Evolutionary conservation across 2,329 filamentous ascomycete species (phyloP), one percentile per base, ranked within the genome.

Genomic region (Hypomyces perniciosus): DNA sequence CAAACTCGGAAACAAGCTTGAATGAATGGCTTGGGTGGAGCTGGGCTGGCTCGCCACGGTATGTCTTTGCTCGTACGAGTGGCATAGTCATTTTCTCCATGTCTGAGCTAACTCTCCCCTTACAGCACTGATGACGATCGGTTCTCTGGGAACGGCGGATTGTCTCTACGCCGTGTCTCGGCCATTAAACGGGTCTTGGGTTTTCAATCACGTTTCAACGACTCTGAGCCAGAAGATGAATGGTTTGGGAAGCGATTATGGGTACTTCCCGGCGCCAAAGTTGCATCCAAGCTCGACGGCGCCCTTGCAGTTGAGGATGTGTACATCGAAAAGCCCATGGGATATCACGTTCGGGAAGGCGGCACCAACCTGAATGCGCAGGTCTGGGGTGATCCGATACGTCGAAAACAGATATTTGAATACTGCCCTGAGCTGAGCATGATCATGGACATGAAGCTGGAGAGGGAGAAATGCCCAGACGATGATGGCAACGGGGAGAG

Each of bases 381-480:
- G 3, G 71, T 79, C 12, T 81, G 78, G 78, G 70, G 70, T 51
- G 63, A 74, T 45, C 63, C 62, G 2, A 59, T 57, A 2, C 66
- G 71, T 53, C 67, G 78, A 33, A 68, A 72, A 56, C 62, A 69
- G 48, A 77, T 79, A 27, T 75, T 79, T 55, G 66, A 74, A 13
- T 81, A 81, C 62, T 81, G 79, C 54, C 79, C 78, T 2, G 78
- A 81, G 61, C 61, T 81, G 20, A 72, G 68, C 55, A 67, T 81
- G 60, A 75, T 79, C 52, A 71, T 80, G 69, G 72, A 76, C 39
- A 81, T 81, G 78, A 79, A 78, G 62, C 63, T 79, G 8, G 73
- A 77, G 63, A 62, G 70, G 40, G 71, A 77, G 62, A 65, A 73
- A 13, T 78, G 76, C 57, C 58, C 58, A 1, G 57, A 58, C n/a